phyloP scores from a whole-genome alignment of 805 yeast species.

The Jamesozyma gamospora region DNA sequence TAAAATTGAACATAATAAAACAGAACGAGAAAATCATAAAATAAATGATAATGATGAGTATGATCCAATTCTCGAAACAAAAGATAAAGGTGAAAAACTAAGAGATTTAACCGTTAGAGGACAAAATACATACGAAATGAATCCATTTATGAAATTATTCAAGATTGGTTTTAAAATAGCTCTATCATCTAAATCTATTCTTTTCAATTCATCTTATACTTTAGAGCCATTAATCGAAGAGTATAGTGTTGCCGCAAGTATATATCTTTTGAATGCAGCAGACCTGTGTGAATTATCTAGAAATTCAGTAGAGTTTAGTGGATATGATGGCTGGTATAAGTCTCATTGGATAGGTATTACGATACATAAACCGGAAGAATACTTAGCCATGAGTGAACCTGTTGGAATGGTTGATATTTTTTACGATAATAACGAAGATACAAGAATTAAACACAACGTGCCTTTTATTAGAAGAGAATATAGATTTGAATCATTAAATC shows the following conservation, averaged over 20 bases:
- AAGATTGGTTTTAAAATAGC: constrained; percentile 22
- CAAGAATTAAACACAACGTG: constrained; percentile 26
- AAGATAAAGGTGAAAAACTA: background rate
- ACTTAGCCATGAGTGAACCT: constrained; percentile 9
- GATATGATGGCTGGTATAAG: constrained; percentile 26
- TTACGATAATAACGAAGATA: constrained; percentile 23
- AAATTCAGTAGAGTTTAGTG: constrained; percentile 23
- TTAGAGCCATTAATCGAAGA: constrained; percentile 28
- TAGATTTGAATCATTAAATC: constrained; percentile 19
- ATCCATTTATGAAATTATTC: constrained; percentile 25
- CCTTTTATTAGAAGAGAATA: constrained; percentile 22
- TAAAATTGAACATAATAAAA: background rate
- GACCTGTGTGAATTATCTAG: constrained; percentile 27
- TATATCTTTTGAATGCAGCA: constrained; percentile 25
- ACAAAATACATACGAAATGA: constrained; percentile 14
- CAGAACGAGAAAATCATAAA: background rate
- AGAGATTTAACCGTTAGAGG: constrained; percentile 20
- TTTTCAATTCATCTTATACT: constrained; percentile 26
- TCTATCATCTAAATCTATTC: constrained; percentile 22
- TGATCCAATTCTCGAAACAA: background rate
- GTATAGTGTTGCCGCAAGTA: constrained; percentile 29
- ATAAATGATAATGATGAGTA: background rate
- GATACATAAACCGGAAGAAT: constrained; percentile 1
- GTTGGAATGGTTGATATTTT: constrained; percentile 21
- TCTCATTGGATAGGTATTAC: constrained; percentile 28